phyloP scores from a whole-genome alignment of 371 early-diverging fungal species.

The Mortierella sp. region DNA sequence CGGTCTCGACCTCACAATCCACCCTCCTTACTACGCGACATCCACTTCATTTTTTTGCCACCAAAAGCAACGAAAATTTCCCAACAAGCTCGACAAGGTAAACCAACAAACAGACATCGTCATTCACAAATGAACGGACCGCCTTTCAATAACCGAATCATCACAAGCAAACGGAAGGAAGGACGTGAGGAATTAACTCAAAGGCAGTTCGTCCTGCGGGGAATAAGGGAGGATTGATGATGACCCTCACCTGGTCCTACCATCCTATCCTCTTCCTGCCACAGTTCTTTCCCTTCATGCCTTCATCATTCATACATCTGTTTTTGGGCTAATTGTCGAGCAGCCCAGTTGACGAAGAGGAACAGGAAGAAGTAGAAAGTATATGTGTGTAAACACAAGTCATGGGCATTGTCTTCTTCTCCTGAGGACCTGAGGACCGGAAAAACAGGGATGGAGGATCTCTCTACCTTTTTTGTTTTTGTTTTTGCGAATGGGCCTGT shows the following conservation, averaged over 20 bases:
- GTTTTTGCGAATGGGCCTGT: background rate
- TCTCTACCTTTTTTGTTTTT: background rate
- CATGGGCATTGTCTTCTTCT: background rate
- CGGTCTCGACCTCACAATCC: too few species aligned
- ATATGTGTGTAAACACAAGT: background rate
- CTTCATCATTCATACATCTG: background rate
- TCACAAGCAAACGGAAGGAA: background rate
- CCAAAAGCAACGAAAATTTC: background rate
- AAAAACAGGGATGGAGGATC: background rate
- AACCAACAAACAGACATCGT: background rate
- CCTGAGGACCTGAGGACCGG: background rate
- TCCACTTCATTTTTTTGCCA: background rate
- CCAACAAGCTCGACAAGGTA: conserved; percentile 3
- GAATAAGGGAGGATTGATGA: background rate
- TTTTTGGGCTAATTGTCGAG: background rate
- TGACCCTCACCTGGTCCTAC: background rate
- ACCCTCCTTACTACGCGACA: background rate
- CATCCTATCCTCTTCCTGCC: background rate
- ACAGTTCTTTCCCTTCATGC: background rate
- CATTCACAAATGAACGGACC: background rate
- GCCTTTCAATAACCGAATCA: background rate
- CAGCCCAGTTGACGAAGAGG: too few species aligned
- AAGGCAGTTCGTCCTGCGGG: background rate
- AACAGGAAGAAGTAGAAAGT: too few species aligned
- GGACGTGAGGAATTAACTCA: background rate